phyloP scores from a whole-genome alignment of 805 yeast genomes.

The Ogataea glucozyma region DNA sequence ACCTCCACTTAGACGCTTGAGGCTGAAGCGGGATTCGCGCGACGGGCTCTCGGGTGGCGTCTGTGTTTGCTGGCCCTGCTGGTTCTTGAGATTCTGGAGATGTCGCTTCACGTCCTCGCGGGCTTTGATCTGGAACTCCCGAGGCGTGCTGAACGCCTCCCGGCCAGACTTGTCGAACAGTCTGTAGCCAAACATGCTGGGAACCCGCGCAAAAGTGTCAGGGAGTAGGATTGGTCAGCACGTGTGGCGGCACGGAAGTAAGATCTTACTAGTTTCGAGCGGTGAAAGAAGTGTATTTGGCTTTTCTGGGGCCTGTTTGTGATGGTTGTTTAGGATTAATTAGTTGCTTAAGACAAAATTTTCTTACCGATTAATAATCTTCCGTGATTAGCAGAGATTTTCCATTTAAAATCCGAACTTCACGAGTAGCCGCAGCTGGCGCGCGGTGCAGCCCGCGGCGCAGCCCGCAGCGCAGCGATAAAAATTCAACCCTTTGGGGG shows the following conservation, averaged over 20 bases:
- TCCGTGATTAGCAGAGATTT: slow-evolving; percentile 1
- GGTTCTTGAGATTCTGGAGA: slow-evolving; percentile 22
- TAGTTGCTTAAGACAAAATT: background rate
- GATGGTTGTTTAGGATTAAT: background rate
- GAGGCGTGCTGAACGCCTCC: slow-evolving; percentile 32
- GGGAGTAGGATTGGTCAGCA: too few species aligned
- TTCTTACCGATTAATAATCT: slow-evolving; percentile 1
- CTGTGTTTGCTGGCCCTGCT: slow-evolving; percentile 6
- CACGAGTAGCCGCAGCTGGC: background rate
- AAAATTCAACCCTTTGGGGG: too few species aligned
- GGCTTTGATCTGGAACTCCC: slow-evolving; percentile 35
- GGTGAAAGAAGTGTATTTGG: too few species aligned
- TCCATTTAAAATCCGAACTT: background rate
- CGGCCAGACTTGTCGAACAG: slow-evolving; percentile 30
- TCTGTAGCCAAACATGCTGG: slow-evolving; percentile 34
- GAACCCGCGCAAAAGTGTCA: background rate
- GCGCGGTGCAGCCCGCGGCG: too few species aligned
- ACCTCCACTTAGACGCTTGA: background rate
- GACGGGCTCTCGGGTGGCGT: background rate
- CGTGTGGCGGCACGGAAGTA: too few species aligned
- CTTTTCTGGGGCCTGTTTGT: slow-evolving; percentile 1
- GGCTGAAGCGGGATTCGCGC: background rate
- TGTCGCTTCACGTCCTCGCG: slow-evolving; percentile 35
- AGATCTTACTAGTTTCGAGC: too few species aligned
- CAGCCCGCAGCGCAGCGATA: background rate